Conservation (phyloP, 2,329 filamentous ascomycete genomes). For the Diaporthe destruens region DNA sequence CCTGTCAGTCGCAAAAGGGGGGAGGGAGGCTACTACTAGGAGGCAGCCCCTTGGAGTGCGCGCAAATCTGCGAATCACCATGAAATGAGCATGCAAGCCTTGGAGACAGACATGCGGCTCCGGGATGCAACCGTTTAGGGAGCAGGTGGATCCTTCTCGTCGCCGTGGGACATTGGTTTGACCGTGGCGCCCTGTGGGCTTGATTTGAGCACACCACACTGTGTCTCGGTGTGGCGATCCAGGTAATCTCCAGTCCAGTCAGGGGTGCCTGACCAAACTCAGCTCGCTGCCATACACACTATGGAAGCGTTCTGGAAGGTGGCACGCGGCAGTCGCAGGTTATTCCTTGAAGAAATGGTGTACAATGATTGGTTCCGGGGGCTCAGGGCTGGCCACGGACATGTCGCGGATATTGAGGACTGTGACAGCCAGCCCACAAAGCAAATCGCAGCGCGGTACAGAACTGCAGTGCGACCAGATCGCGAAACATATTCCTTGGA, state of each 20-base stretch:
- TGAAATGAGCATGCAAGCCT: not conserved
- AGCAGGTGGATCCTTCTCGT: no score
- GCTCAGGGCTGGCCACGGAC: not conserved
- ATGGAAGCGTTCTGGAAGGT: not conserved
- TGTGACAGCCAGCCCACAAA: not conserved
- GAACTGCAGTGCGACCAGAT: not conserved
- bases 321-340: not conserved
- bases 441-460: not conserved
- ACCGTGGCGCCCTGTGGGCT: no score
- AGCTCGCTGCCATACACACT: no score
- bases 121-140: not conserved
- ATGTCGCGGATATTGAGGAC: not conserved
- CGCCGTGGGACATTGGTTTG: no score
- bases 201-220: no score
- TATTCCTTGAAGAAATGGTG: not conserved
- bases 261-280: not conserved
- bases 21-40: no score
- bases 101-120: not conserved
- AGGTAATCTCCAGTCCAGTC: not conserved
- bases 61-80: not conserved
- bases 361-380: slow-evolving; percentile 4
- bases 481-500: not conserved
- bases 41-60: not conserved
- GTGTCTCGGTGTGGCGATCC: not conserved
- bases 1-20: not conserved